Conservation (phyloP, 2,329 filamentous ascomycete species). For the Zalaria obscura region DNA sequence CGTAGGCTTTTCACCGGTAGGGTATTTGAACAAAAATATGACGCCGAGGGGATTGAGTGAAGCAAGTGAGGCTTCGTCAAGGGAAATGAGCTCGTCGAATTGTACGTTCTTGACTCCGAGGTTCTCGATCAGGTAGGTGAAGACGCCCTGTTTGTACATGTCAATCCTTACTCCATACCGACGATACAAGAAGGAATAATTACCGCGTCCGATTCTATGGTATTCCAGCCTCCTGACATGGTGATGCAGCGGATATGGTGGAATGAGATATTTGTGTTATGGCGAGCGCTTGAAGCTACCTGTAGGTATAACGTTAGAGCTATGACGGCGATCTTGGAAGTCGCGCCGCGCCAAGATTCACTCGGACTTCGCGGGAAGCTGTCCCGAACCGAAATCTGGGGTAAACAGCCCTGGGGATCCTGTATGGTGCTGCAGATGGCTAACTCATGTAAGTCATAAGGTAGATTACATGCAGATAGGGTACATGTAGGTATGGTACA, state of each 20-base stretch:
- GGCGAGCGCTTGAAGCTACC: too few relatives aligned
- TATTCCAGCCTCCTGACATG: conserved; percentile 70
- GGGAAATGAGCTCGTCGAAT: conserved; percentile 87
- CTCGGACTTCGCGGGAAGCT: too few relatives aligned
- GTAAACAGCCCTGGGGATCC: too few relatives aligned
- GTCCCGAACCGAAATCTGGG: too few relatives aligned
- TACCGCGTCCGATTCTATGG: conserved; percentile 94
- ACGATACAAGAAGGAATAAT: conserved; percentile 17
- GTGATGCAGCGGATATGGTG: neutral
- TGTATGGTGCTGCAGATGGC: too few relatives aligned
- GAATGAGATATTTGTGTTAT: too few relatives aligned
- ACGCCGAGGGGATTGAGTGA: conserved; percentile 53
- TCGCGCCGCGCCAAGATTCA: too few relatives aligned
- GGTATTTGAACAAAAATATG: conserved; percentile 98
- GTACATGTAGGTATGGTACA: too few relatives aligned
- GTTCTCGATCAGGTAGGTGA: conserved; percentile 87
- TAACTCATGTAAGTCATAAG: too few relatives aligned
- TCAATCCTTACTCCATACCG: neutral
- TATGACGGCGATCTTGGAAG: too few relatives aligned
- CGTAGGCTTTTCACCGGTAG: conserved; percentile 50
- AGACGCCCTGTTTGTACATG: conserved; percentile 55
- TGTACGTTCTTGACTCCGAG: conserved; percentile 89
- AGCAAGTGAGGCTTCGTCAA: conserved; percentile 62
- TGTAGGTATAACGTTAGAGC: too few relatives aligned
- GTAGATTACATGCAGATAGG: too few relatives aligned